Evolutionary conservation across 495 filamentous ascomycete species (phyloP).

Genomic region (Aspergillus panamensis): DNA sequence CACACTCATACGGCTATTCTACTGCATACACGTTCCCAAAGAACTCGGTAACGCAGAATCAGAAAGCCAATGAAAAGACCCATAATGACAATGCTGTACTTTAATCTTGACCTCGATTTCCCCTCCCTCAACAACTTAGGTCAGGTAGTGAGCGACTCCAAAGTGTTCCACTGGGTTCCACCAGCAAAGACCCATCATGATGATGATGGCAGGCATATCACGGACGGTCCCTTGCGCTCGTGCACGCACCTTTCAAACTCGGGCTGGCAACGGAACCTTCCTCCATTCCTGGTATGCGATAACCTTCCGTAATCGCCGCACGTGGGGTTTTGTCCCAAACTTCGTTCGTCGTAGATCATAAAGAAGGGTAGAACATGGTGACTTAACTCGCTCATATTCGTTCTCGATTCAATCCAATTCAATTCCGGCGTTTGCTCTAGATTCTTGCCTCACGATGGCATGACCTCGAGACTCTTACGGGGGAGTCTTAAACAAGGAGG

Average conservation of each 20-base stretch:
- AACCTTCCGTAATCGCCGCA: constrained; percentile 12
- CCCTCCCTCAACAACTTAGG: background rate
- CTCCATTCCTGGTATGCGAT: constrained; percentile 15
- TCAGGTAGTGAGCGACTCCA: background rate
- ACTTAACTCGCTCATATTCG: background rate
- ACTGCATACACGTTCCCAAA: background rate
- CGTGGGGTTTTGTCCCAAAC: constrained; percentile 14
- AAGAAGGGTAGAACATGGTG: background rate
- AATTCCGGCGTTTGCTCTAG: background rate
- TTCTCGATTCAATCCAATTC: background rate
- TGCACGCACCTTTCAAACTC: constrained; percentile 6
- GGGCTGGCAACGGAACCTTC: constrained; percentile 3
- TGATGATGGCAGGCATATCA: constrained; percentile 15
- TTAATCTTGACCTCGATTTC: background rate
- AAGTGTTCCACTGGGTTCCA: constrained; percentile 10
- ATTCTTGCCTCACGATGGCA: background rate
- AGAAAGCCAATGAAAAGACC: background rate
- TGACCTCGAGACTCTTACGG: background rate
- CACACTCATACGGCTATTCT: background rate
- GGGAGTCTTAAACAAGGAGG: background rate
- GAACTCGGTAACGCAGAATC: background rate
- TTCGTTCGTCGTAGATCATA: background rate
- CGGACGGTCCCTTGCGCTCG: constrained; percentile 13
- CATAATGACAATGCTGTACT: background rate
- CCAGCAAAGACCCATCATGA: too few relatives aligned